Conservation (phyloP, 1,284 basidiomycete species). For the Malassezia japonica region DNA sequence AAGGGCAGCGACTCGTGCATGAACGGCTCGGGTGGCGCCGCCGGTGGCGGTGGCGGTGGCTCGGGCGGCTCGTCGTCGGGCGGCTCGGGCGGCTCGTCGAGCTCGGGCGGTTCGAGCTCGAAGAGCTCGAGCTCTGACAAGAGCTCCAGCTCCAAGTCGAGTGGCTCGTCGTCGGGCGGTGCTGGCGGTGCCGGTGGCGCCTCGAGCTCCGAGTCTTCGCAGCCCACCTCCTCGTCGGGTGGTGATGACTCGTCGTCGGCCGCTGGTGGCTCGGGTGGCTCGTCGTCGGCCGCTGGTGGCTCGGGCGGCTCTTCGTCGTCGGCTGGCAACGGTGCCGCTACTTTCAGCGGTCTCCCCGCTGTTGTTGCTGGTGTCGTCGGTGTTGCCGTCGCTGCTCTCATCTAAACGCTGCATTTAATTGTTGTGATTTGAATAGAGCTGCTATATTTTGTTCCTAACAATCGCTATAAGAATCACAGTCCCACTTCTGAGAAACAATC, state of each 20-base stretch:
- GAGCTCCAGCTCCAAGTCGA: not conserved
- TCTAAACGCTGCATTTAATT: slow-evolving; percentile 6
- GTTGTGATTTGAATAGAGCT: slow-evolving; percentile 4
- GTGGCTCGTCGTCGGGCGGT: not conserved
- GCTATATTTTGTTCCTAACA: slow-evolving; percentile 1
- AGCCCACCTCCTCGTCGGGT: not conserved
- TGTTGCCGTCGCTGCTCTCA: slow-evolving; percentile 15
- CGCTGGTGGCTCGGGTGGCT: not conserved
- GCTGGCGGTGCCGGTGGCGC: slow-evolving; percentile 5
- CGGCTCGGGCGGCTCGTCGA: slow-evolving; percentile 1
- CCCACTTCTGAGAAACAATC: too few species aligned
- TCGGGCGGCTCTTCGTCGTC: not conserved
- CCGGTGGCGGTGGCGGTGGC: slow-evolving; percentile 1
- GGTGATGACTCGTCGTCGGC: not conserved
- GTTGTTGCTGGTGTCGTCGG: slow-evolving; percentile 18
- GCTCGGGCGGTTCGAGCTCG: not conserved
- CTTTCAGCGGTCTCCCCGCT: slow-evolving; percentile 16
- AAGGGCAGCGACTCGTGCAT: not conserved
- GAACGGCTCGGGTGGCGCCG: slow-evolving; percentile 2
- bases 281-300: not conserved
- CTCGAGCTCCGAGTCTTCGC: not conserved
- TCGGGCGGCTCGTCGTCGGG: not conserved
- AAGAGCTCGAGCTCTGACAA: not conserved
- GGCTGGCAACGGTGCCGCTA: slow-evolving; percentile 3
- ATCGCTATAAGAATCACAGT: too few species aligned